Conservation (phyloP, 805 yeast genomes). For the Candida schatavii region DNA sequence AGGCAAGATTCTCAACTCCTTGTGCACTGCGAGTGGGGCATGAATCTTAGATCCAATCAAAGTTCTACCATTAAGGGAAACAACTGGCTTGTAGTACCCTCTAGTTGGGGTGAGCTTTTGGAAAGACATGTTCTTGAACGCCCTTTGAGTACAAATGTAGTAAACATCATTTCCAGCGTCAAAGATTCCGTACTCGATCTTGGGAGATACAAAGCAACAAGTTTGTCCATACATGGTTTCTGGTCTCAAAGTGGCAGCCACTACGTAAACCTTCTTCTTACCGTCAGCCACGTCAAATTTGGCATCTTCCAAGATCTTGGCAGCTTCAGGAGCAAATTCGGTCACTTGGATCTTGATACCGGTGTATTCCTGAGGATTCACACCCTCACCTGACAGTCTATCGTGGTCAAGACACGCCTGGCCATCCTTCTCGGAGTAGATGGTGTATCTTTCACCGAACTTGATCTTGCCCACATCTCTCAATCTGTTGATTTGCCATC, state of each 20-base stretch:
- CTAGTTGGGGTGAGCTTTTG: constrained; percentile 89
- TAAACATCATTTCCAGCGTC: constrained; percentile 75
- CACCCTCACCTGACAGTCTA: constrained; percentile 95
- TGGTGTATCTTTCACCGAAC: constrained; percentile 97
- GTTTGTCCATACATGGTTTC: constrained; percentile 99
- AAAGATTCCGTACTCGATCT: constrained; percentile 86
- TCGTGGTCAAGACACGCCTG: constrained; percentile 99
- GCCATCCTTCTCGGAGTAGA: constrained; percentile 96
- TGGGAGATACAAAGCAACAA: constrained; percentile 96
- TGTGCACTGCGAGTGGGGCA: constrained; percentile 76
- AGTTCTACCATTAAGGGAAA: constrained; percentile 62
- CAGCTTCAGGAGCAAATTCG: constrained; percentile 57
- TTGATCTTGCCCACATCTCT: constrained; percentile 86
- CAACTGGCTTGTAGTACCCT: constrained; percentile 66
- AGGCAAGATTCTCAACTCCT: constrained; percentile 80
- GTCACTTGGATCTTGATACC: constrained; percentile 81
- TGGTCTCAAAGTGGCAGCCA: constrained; percentile 97
- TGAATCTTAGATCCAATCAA: constrained; percentile 83
- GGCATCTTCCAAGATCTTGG: constrained; percentile 49
- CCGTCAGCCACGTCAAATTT: constrained; percentile 35
- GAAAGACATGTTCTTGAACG: constrained; percentile 95
- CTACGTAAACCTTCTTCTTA: constrained; percentile 69
- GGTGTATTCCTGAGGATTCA: constrained; percentile 92
- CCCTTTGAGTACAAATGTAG: constrained; percentile 87
- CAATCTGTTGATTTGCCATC: constrained; percentile 94